These are phyloP conservation scores for Mycotypha africana DNA, from an alignment of 371 early-diverging fungal genomes.

Conservation along the genomic window DNA sequence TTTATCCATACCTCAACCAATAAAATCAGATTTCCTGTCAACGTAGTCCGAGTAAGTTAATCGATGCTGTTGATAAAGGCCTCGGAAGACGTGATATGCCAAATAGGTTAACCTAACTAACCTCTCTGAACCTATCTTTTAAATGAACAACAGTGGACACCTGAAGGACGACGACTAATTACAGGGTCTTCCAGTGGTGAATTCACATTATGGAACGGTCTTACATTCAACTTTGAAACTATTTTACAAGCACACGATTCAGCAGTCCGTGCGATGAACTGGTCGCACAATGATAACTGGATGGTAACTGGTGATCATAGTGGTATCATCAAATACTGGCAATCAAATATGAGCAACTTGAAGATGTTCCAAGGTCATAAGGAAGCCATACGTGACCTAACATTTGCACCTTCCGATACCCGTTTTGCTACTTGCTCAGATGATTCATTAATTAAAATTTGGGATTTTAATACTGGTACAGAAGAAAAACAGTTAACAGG, in stretches of 20 bases:
- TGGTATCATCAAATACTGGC: constrained; percentile 99
- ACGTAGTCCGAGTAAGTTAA: constrained; percentile 83
- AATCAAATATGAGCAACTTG: constrained; percentile 97
- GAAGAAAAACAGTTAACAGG: constrained; percentile 88
- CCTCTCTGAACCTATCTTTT: too few species aligned
- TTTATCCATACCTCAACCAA: constrained; percentile 98
- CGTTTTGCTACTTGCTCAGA: constrained; percentile 98
- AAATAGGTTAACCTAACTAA: background rate
- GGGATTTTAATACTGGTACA: constrained; percentile 88
- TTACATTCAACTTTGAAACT: constrained; percentile 99
- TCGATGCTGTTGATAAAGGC: too few species aligned
- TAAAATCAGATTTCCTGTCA: constrained; percentile 95
- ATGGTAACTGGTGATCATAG: constrained; percentile 95
- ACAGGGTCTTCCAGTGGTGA: constrained; percentile 98
- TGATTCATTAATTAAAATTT: constrained; percentile 96
- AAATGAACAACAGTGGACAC: constrained; percentile 97
- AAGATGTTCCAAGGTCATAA: constrained; percentile 93
- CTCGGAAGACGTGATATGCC: too few species aligned
- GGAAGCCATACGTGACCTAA: constrained; percentile 89
- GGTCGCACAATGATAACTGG: constrained; percentile 98
- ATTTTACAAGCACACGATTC: constrained; percentile 98
- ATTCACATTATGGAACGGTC: constrained; percentile 99
- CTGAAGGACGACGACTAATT: constrained; percentile 97
- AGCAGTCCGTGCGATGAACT: constrained; percentile 95
- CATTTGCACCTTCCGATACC: constrained; percentile 68